phyloP scores from a whole-genome alignment of 2,329 filamentous ascomycete genomes.

The Trichoderma polysporum region DNA sequence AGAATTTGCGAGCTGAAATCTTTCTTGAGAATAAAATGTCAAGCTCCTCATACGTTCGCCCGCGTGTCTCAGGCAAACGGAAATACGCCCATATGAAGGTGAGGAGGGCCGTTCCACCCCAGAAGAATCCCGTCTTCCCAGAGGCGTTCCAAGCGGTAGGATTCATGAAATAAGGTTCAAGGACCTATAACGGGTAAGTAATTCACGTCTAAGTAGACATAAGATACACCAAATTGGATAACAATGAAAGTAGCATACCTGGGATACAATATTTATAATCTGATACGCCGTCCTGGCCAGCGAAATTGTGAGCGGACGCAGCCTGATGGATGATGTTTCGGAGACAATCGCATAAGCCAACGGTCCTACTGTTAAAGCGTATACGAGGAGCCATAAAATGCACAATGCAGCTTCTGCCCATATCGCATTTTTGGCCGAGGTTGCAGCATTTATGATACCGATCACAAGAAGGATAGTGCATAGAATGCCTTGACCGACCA shows the following conservation, averaged over 20 bases:
- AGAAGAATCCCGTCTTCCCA: slow-evolving; percentile 48
- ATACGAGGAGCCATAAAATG: slow-evolving; percentile 37
- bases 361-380: slow-evolving; percentile 41
- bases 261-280: slow-evolving; percentile 50
- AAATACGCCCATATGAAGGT: slow-evolving; percentile 51
- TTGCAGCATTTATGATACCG: slow-evolving; percentile 40
- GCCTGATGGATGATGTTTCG: slow-evolving; percentile 50
- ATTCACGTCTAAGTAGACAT: neutral
- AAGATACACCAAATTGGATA: neutral
- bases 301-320: slow-evolving; percentile 56
- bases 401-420: slow-evolving; percentile 38
- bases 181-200: slow-evolving; percentile 29
- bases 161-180: slow-evolving; percentile 50
- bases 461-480: slow-evolving; percentile 40
- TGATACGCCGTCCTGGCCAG: slow-evolving; percentile 46
- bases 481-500: slow-evolving; percentile 45
- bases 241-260: slow-evolving; percentile 22
- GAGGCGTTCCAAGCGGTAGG: slow-evolving; percentile 48
- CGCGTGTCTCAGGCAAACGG: slow-evolving; percentile 55
- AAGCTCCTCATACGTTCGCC: slow-evolving; percentile 45
- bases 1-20: slow-evolving; percentile 35
- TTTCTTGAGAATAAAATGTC: slow-evolving; percentile 35
- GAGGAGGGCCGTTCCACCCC: slow-evolving; percentile 48
- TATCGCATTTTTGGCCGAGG: slow-evolving; percentile 26
- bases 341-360: slow-evolving; percentile 37